Base-by-base conservation (phyloP, 2,329 filamentous ascomycete species). In the Aureobasidium musti region DNA sequence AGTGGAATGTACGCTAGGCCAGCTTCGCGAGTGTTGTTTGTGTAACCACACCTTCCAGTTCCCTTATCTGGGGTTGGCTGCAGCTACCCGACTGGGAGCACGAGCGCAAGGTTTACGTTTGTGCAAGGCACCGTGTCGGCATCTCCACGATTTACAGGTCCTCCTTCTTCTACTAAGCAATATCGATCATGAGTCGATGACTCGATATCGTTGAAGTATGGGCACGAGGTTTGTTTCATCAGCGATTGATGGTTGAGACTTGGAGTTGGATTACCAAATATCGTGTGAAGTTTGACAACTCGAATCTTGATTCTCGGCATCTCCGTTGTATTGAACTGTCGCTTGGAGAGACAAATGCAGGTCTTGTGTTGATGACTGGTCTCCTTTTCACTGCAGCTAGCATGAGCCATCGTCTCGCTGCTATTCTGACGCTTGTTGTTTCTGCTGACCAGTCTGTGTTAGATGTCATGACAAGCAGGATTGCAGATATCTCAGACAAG, bases 21-120 rank as follows among this genome's bases (percentile, higher is more conserved):
- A 21, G 39, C 28, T 59, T 43, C 30, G 28, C 23, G 26, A 45
- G 37, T 11, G 41, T 47, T 21, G 41, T 50, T 61, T 61, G 57
- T 61, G 57, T 50, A 61, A 61, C 57, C 57, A 50, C 57, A 49
- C 41, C 43, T 37, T 21, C 57, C 41, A 21, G 30, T 28, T 61
- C 43, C 41, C 57, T 61, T 43, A 49, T 61, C 43, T 39, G 57
- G 43, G 57, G 57, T 61, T 50, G 41, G 57, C 57, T 61, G 57
- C 57, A 61, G 57, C 56, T 59, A 45, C 56, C 56, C 56, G 56
- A 23, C 7, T 47, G 56, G 56, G 37, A 59, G 56, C 56, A 59
- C 56, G 56, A 45, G 56, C 56, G 56, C 37, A 59, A 33, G 54
- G 23, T 57, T 43, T 41, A 19, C 39, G 26, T 47, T 59, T 59